phyloP scores from a whole-genome alignment of 495 filamentous ascomycete species.

The Talaromyces thailandensis region DNA sequence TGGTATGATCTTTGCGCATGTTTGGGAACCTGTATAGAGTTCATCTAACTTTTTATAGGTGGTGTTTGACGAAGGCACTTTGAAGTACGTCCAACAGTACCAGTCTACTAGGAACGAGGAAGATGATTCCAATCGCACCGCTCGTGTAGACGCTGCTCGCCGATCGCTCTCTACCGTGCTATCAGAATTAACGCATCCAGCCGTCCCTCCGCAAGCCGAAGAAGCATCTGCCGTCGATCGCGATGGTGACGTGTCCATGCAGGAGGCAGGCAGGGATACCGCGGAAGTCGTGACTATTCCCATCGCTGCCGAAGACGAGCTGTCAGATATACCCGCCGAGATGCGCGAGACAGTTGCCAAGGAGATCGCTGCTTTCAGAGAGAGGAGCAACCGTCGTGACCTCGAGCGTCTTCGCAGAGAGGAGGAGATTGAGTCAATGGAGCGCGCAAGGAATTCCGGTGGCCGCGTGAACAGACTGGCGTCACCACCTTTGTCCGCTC shows the following conservation, averaged over 20 bases:
- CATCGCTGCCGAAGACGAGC: conserved; percentile 82
- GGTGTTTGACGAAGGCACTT: conserved; percentile 70
- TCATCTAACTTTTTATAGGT: conserved; percentile 34
- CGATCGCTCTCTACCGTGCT: conserved; percentile 56
- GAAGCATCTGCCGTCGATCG: conserved; percentile 38
- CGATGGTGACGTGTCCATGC: conserved; percentile 69
- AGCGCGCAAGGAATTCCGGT: conserved; percentile 62
- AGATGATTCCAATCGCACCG: conserved; percentile 53
- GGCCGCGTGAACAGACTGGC: conserved; percentile 59
- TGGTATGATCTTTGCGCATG: conserved; percentile 31
- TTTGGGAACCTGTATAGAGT: background rate
- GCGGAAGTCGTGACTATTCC: conserved; percentile 88
- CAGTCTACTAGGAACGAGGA: conserved; percentile 56
- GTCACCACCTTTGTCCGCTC: conserved; percentile 59
- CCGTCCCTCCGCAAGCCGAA: conserved; percentile 37
- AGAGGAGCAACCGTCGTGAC: conserved; percentile 78
- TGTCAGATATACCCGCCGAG: conserved; percentile 90
- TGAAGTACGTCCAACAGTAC: conserved; percentile 74
- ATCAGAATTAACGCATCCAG: conserved; percentile 63
- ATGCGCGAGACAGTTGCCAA: conserved; percentile 94
- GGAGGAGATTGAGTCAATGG: conserved; percentile 85
- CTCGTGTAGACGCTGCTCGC: conserved; percentile 60
- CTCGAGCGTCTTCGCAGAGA: conserved; percentile 78
- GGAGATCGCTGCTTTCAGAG: conserved; percentile 90
- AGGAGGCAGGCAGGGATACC: conserved; percentile 46